Evolutionary conservation across 257 asterid species (phyloP).

Genomic region (Solanum gracilifrons): DNA sequence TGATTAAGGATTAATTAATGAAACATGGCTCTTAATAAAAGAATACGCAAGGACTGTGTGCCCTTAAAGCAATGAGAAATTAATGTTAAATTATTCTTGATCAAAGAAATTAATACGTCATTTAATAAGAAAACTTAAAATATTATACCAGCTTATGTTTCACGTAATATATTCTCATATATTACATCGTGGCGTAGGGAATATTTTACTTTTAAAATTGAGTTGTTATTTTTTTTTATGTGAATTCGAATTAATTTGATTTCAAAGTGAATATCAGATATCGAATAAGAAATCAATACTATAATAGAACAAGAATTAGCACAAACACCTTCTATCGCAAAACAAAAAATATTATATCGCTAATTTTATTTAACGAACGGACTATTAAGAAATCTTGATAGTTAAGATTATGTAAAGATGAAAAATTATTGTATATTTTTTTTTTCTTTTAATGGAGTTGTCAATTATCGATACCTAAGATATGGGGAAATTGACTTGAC

Average conservation of each 20-base stretch:
- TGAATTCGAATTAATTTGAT: neutral
- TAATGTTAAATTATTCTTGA: neutral
- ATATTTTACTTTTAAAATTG: neutral
- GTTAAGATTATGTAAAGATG: neutral
- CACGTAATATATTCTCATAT: neutral
- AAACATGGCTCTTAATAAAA: neutral
- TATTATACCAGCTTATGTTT: neutral
- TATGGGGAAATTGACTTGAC: neutral
- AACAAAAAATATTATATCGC: neutral
- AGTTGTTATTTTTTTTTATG: neutral
- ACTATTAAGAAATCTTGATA: neutral
- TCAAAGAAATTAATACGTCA: neutral
- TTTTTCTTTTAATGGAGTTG: neutral
- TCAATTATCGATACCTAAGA: neutral
- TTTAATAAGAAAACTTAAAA: neutral
- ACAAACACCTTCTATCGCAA: neutral
- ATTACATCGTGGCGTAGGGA: neutral
- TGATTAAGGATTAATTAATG: neutral
- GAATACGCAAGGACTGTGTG: neutral
- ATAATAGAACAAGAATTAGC: neutral
- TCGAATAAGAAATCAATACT: neutral
- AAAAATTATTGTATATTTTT: neutral
- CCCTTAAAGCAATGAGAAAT: neutral
- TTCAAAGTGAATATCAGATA: neutral
- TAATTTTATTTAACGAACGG: neutral